Evolutionary conservation across 495 filamentous ascomycete species (phyloP).

Genomic region (Talaromyces wortmannii): DNA sequence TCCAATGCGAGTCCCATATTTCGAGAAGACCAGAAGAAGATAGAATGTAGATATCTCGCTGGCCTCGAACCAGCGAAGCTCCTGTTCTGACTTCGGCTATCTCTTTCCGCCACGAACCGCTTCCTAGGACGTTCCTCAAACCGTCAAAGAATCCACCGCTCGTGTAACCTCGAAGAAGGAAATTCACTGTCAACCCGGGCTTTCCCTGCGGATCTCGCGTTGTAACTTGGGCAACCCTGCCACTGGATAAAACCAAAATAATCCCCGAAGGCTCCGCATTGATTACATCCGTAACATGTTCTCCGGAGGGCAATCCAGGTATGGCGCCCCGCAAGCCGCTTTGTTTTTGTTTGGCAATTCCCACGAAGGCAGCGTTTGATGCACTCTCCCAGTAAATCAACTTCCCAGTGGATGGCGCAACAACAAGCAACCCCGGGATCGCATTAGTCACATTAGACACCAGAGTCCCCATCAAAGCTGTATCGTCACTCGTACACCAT

Average conservation of each 20-base stretch:
- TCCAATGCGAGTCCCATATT: constrained; percentile 81
- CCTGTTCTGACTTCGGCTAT: constrained; percentile 71
- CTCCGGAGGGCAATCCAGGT: constrained; percentile 66
- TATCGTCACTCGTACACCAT: constrained; percentile 56
- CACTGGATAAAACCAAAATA: constrained; percentile 72
- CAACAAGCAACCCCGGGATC: constrained; percentile 75
- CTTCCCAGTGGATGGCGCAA: constrained; percentile 76
- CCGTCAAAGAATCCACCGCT: constrained; percentile 66
- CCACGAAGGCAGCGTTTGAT: constrained; percentile 69
- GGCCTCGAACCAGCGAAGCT: constrained; percentile 62
- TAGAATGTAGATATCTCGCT: constrained; percentile 74
- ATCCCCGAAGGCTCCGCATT: constrained; percentile 84
- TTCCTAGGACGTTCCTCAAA: constrained; percentile 62
- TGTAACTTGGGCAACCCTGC: constrained; percentile 77
- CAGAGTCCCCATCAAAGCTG: constrained; percentile 73
- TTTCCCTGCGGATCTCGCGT: constrained; percentile 80
- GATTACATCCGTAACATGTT: constrained; percentile 67
- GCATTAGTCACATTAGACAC: constrained; percentile 66
- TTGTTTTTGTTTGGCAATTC: constrained; percentile 68
- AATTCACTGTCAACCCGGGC: constrained; percentile 66
- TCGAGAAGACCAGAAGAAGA: constrained; percentile 69
- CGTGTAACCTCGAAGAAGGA: constrained; percentile 53
- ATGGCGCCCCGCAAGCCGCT: constrained; percentile 69
- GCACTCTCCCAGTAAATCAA: constrained; percentile 94
- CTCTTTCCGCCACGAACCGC: constrained; percentile 60